Evolutionary conservation across 78 protist species (phyloP), one percentile per base, ranked within the genome.

Genomic region (Dictyostelium citrinum): DNA sequence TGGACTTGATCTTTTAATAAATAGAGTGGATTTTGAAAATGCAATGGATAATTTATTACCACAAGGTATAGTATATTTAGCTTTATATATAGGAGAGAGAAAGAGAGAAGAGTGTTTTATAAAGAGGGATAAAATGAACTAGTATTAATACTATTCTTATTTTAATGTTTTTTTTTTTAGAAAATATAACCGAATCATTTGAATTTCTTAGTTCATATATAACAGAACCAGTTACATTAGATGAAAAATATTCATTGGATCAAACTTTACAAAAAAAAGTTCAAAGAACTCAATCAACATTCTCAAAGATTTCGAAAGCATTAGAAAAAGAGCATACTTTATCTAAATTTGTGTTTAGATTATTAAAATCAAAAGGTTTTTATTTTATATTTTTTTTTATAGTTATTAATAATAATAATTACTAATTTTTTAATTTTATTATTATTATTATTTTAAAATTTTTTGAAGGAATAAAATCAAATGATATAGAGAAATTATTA

Each of bases 341-440:
- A 78, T 88, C 93, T 31, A 88, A 60, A 45, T 31, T 74, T 39
- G 31, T 88, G 6, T 68, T 88, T 88, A 81, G 81, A 64, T 67
- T 88, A 68, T 68, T 88, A 45, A 88, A 88, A 41, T 85, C 92
- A 76, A 74, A 76, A 77, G 84, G 91, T 84, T 37, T 39, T 43
- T 46, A 70, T n/a, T 16, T 24, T 61, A 37, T 45, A 24, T 31
- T 29, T 67, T 31, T 22, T 58, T 22, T 8, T 43, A 16, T 55
- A 29, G 4, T 64, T 64, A 64, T 64, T 27, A 60, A 7, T 1
- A n/a, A 0, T 60, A 60, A 27, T 61, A 61, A 24, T 61, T 24
- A 61, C 8, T 43, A 43, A 39, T 4, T 43, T 43, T 6, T 43
- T n/a, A 27, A 9, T n/a, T 6, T 24, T n/a, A 37, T 37, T 37